Evolutionary conservation across 2,329 filamentous ascomycete genomes (phyloP), one percentile per base, ranked within the genome.

Genomic region (Aspergillus bombycis): DNA sequence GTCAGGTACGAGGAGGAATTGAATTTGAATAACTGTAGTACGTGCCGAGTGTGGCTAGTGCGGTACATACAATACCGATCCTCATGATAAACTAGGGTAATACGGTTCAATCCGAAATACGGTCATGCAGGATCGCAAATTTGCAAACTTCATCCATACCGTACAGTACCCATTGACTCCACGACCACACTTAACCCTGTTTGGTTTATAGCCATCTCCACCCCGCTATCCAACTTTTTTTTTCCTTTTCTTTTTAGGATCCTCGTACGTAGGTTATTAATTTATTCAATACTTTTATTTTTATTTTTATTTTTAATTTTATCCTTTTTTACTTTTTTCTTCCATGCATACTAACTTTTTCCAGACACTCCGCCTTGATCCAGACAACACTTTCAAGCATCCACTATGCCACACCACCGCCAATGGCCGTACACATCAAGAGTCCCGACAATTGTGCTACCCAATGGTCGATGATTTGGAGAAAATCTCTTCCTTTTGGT

Each of bases 401-500:
- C 52, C 52, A 55, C 52, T 55, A 23, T 55, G 32, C 21, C 8
- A 16, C 11, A 38, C 32, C 16, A 36, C 32, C 19, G 8, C 52
- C 52, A 55, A 55, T 55, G n/a, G 26, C n/a, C 32, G 30, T 55
- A 12, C 23, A 54, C 32, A 14, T 38, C 32, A 36, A 21, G 9
- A 32, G 36, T 12, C 5, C 52, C 52, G 30, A 54, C 28, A 23
- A 55, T 19, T 26, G 32, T 55, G 26, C 30, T 55, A 55, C 52
- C 52, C 52, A 55, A 55, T 55, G 32, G n/a, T 38, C 52, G 38
- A 55, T 55, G 52, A 26, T 12, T 38, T 19, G 19, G 52, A 41
- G 52, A 38, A 55, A 55, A 55, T 23, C 52, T 55, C 52, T 55
- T 55, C 52, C 9, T 21, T 38, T 12, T 12, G n/a, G 52, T 55